phyloP scores from a whole-genome alignment of 1,284 basidiomycete genomes.

The Porogramme epimiltina region DNA sequence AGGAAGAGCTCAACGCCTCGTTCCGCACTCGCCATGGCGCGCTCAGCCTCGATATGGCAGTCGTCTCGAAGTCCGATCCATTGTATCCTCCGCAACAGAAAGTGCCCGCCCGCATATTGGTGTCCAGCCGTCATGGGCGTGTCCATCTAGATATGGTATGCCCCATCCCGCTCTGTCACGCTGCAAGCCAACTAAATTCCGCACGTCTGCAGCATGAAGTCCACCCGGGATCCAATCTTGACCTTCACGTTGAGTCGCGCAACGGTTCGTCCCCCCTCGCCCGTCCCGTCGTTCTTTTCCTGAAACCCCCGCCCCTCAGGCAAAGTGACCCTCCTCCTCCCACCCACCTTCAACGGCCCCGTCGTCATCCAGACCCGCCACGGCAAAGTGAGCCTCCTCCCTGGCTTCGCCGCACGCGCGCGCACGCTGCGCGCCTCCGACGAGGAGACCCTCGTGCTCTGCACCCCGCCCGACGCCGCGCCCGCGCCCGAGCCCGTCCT shows the following conservation, averaged over 20 bases:
- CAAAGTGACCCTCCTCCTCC: slow-evolving; percentile 29
- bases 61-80: slow-evolving; percentile 7
- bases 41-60: slow-evolving; percentile 23
- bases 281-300: background rate
- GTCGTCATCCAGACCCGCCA: slow-evolving; percentile 25
- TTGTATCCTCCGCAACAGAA: background rate
- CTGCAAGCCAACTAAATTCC: background rate
- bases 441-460: slow-evolving; percentile 27
- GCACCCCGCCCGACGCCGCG: slow-evolving; percentile 14
- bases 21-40: slow-evolving; percentile 31
- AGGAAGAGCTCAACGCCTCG: slow-evolving; percentile 25
- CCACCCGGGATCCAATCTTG: slow-evolving; percentile 26
- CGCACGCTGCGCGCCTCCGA: slow-evolving; percentile 29
- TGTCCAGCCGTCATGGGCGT: slow-evolving; percentile 25
- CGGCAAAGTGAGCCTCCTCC: slow-evolving; percentile 27
- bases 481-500: background rate
- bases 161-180: background rate
- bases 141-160: slow-evolving; percentile 29
- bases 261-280: slow-evolving; percentile 19
- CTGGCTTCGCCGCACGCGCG: slow-evolving; percentile 26
- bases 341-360: slow-evolving; percentile 29
- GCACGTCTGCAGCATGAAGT: slow-evolving; percentile 23
- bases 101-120: slow-evolving; percentile 23
- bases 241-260: slow-evolving; percentile 27
- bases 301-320: slow-evolving; percentile 7